Evolutionary conservation across 139 green algal species (phyloP).

Genomic region (Chlorella sp.): DNA sequence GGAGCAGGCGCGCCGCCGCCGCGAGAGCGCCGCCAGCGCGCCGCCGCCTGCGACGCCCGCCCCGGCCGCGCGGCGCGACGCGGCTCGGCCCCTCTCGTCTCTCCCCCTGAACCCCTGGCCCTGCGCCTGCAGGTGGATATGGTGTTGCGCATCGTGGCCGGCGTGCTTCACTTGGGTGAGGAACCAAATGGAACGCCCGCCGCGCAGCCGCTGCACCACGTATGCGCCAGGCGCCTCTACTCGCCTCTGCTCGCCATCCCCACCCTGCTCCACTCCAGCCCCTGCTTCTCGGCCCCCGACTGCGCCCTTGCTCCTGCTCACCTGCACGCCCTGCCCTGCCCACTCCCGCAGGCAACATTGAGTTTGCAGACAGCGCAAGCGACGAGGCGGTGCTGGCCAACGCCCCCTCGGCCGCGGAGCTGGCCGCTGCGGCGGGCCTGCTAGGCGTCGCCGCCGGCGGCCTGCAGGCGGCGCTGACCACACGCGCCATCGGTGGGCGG

Average conservation of each 20-base stretch:
- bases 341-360: no score
- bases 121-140: conserved; percentile 38
- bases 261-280: no score
- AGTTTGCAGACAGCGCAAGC: conserved; percentile 59
- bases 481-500: conserved; percentile 65
- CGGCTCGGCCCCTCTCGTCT: background rate
- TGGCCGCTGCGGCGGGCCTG: conserved; percentile 46
- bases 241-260: no score
- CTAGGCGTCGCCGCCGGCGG: conserved; percentile 53
- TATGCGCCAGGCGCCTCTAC: no score
- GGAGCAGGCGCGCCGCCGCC: background rate
- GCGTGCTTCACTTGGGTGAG: conserved; percentile 95
- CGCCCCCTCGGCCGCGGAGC: conserved; percentile 23
- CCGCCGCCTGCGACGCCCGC: no score
- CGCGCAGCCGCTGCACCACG: conserved; percentile 69
- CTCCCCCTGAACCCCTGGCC: background rate
- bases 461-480: conserved; percentile 66
- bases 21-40: no score
- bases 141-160: conserved; percentile 80
- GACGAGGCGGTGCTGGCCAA: conserved; percentile 44
- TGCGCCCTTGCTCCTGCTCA: background rate
- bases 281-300: no score
- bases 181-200: no score
- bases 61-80: no score
- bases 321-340: no score